phyloP scores from a whole-genome alignment of 2,329 filamentous ascomycete genomes.

The Aspergillus sp. region DNA sequence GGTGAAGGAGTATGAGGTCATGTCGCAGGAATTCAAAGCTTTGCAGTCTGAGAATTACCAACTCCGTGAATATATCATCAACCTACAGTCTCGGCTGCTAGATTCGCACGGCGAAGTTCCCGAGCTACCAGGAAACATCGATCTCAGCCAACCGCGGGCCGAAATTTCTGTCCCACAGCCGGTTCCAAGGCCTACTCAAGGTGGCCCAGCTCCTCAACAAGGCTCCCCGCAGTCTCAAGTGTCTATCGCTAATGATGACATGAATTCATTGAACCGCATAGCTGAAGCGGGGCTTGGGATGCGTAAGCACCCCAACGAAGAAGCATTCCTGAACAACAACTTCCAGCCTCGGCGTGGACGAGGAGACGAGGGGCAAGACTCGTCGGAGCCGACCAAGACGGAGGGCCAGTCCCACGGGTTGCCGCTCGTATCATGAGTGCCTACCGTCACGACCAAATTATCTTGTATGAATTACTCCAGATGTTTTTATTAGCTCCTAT shows the following conservation, averaged over 20 bases:
- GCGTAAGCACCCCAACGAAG: slow-evolving; percentile 43
- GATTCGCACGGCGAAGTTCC: slow-evolving; percentile 83
- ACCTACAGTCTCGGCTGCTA: slow-evolving; percentile 80
- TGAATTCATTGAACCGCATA: slow-evolving; percentile 45
- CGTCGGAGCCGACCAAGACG: slow-evolving; percentile 26
- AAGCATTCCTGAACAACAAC: slow-evolving; percentile 34
- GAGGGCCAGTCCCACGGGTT: slow-evolving; percentile 28
- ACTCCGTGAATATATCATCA: slow-evolving; percentile 88
- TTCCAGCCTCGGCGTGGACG: slow-evolving; percentile 34
- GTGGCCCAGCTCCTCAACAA: slow-evolving; percentile 27
- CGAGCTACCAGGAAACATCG: slow-evolving; percentile 76
- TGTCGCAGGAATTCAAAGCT: slow-evolving; percentile 76
- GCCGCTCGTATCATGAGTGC: slow-evolving; percentile 23
- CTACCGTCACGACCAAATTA: neutral
- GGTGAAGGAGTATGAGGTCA: slow-evolving; percentile 73
- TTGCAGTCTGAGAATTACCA: slow-evolving; percentile 87
- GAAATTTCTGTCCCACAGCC: slow-evolving; percentile 33
- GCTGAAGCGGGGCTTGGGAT: slow-evolving; percentile 45
- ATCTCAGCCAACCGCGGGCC: slow-evolving; percentile 59
- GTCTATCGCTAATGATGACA: slow-evolving; percentile 33
- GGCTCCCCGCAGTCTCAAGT: slow-evolving; percentile 29
- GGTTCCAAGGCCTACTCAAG: slow-evolving; percentile 20
- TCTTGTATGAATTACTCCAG: slow-evolving; percentile 1
- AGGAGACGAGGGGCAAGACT: slow-evolving; percentile 30
- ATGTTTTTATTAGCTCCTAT: neutral